Evolutionary conservation across 2,329 filamentous ascomycete genomes (phyloP).

Genomic region (Cadophora gregata): DNA sequence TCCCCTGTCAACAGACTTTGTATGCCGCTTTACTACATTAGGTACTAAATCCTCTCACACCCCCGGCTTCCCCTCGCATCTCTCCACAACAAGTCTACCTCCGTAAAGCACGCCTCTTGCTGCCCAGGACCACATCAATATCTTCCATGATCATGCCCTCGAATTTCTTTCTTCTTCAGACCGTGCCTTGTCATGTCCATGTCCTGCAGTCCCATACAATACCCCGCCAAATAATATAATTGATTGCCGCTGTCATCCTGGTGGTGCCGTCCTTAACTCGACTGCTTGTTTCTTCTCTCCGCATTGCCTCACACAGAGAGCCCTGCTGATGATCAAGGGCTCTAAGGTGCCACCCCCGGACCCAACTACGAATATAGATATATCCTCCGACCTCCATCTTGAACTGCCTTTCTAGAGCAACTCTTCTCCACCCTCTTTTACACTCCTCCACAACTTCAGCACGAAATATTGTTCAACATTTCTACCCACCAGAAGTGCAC

Average conservation of each 20-base stretch:
- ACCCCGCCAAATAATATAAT: slow-evolving; percentile 42
- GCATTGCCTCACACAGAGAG: slow-evolving; percentile 36
- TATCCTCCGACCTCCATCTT: slow-evolving; percentile 34
- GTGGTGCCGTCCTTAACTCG: slow-evolving; percentile 36
- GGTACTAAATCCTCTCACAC: slow-evolving; percentile 12
- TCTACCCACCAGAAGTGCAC: slow-evolving; percentile 24
- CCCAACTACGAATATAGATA: slow-evolving; percentile 41
- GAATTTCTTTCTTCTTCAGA: slow-evolving; percentile 23
- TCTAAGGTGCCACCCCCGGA: slow-evolving; percentile 29
- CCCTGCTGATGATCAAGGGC: slow-evolving; percentile 41
- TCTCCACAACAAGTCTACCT: slow-evolving; percentile 12
- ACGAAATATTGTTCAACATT: slow-evolving; percentile 26
- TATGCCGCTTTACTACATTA: not conserved
- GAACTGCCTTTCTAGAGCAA: slow-evolving; percentile 27
- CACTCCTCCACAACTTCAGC: slow-evolving; percentile 25
- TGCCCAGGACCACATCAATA: slow-evolving; percentile 33
- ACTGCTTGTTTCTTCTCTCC: slow-evolving; percentile 29
- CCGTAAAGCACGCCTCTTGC: not conserved
- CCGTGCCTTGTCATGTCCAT: slow-evolving; percentile 9
- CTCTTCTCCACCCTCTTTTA: slow-evolving; percentile 35
- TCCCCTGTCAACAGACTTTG: slow-evolving; percentile 1
- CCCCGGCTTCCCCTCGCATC: slow-evolving; percentile 20
- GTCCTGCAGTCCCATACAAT: slow-evolving; percentile 9
- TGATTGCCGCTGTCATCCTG: slow-evolving; percentile 37
- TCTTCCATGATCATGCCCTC: slow-evolving; percentile 37